Evolutionary conservation across 2,329 filamentous ascomycete species (phyloP).

Genomic region (Hypoxylon sp.): DNA sequence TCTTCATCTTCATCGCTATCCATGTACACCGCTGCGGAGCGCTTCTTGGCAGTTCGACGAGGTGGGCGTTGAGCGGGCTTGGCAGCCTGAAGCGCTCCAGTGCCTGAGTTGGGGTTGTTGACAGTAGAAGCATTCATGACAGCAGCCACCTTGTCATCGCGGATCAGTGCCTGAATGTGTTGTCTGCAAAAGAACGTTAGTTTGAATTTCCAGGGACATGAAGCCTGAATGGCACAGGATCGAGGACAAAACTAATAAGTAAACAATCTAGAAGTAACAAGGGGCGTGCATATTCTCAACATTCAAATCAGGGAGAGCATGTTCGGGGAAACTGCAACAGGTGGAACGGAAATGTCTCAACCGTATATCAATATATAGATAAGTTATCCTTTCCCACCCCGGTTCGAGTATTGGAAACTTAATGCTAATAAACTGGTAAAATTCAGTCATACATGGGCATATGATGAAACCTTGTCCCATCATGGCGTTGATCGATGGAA

Average conservation of each 20-base stretch:
- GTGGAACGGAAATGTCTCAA: neutral
- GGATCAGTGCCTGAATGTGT: slow-evolving; percentile 12
- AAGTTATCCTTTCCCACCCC: neutral
- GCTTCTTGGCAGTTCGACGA: neutral
- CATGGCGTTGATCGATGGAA: neutral
- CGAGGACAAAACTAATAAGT: neutral
- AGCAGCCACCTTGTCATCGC: neutral
- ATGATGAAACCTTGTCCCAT: neutral
- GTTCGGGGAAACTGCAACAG: neutral
- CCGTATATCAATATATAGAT: neutral
- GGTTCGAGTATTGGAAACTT: neutral
- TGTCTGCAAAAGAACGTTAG: slow-evolving; percentile 20
- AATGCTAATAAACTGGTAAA: neutral
- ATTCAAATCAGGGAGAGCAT: neutral
- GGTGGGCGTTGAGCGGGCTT: neutral
- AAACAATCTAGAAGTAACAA: neutral
- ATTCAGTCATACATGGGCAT: neutral
- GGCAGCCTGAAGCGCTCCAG: neutral
- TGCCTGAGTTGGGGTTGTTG: neutral
- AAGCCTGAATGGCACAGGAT: neutral
- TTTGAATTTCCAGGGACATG: neutral
- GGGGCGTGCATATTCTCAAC: neutral
- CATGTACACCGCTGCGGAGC: neutral
- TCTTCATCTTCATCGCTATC: slow-evolving; percentile 14
- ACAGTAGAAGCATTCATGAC: neutral